Evolutionary conservation across 2,329 filamentous ascomycete species (phyloP).

Genomic region (Botrytis galanthina): DNA sequence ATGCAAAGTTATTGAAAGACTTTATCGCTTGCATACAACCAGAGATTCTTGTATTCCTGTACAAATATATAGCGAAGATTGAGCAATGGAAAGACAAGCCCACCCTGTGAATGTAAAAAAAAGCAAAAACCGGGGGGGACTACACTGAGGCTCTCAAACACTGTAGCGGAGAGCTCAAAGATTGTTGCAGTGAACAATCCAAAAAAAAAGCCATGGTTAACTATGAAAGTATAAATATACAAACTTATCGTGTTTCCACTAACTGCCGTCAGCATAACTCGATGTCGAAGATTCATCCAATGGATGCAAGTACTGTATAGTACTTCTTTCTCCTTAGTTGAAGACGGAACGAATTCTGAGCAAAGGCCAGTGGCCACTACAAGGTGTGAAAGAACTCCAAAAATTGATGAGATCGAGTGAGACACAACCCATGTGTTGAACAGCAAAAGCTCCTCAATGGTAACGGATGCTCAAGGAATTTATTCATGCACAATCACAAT

Average conservation of each 20-base stretch:
- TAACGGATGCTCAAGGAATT: too few species aligned
- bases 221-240: too few species aligned
- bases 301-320: background rate
- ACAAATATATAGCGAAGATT: background rate
- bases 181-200: background rate
- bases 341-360: fast-evolving
- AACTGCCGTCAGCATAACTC: too few species aligned
- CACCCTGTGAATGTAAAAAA: background rate
- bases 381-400: background rate
- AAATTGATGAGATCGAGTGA: background rate
- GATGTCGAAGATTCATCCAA: background rate
- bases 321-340: fast-evolving
- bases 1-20: fast-evolving
- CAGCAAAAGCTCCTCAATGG: fast-evolving
- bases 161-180: fast-evolving
- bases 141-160: too few species aligned
- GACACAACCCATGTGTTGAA: fast-evolving
- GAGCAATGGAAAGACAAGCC: background rate
- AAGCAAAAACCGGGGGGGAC: background rate
- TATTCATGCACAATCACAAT: too few species aligned
- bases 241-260: too few species aligned
- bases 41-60: background rate
- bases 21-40: background rate
- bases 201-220: background rate
- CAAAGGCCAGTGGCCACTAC: background rate